Evolutionary conservation across 1,284 basidiomycete genomes (phyloP), one percentile per base, ranked within the genome.

Genomic region (Nidula niveotomentosa): DNA sequence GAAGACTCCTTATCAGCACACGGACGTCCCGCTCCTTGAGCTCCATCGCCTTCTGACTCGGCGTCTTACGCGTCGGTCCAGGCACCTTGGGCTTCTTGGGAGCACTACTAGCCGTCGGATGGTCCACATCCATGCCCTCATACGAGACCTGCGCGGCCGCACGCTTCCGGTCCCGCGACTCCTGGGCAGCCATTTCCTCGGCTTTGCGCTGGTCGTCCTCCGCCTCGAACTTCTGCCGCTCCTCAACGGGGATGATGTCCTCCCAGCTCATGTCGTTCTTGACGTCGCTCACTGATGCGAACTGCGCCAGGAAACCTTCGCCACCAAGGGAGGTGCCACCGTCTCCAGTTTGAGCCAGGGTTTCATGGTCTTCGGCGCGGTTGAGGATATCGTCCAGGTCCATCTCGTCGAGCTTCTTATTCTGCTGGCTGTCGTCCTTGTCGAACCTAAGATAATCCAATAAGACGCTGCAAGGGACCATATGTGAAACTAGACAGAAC

Each of bases 201-300:
- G 81, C 82, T 66, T 84, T 85, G 53, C 81, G 77, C 58, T 86
- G 83, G 62, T 87, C 91, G 60, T 94, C 93, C 61, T 95, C 93
- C 49, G 86, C 83, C 59, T 96, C 93, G 49, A 90, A 86, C 70
- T 88, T 88, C 69, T 91, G 88, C 6, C 97, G 90, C 65, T 96
- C 94, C 39, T 96, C 94, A 9, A 91, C 74, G 7, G 97, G 97
- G 63, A 99, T 99, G 68, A 99, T 99, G 62, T 99, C 97, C 68
- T 99, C 97, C 97, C 97, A 99, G 68, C 78, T 93, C 81, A 98
- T 92, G 74, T 96, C 94, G 67, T 96, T 94, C 81, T 98, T 98
- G 68, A 99, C 90, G 72, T 99, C 97, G 71, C 94, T 96, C 60
- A 99, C 93, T 52, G 92, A 91, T 4, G 95, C 96, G 68, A 99